Base-by-base conservation (phyloP, 805 yeast genomes). In the Candida gorgasii region DNA sequence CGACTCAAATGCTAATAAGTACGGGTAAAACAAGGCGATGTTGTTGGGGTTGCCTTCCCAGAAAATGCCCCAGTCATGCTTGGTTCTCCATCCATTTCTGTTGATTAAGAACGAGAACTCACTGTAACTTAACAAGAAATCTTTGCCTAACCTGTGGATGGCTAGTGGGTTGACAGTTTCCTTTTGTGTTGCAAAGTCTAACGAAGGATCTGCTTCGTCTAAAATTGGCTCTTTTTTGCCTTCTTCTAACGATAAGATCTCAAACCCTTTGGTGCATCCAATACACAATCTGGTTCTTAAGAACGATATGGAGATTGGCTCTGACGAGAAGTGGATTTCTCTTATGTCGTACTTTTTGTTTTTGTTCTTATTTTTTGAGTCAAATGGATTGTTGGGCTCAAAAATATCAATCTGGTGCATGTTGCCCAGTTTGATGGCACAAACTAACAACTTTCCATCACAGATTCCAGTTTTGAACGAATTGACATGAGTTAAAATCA, bases 131-230 rank as follows among this genome's bases (percentile, higher is more conserved):
- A 93, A 75, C 55, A 93, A 67, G 60, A 92, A 93, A 66, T 90
- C 93, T 42, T 84, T 81, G 45, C 92, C 93, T 44, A 93, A 81
- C 47, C 96, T 78, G 61, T 92, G 95, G 46, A 93, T 89, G 4
- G 95, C 89, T 62, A 89, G 78, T 14, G 99, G 99, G 55, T 87
- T 86, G 47, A 92, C 75, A 8, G 58, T 53, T 61, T 89, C 96
- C 46, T 85, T 73, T 46, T 80, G 86, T 44, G 81, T 87, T 11
- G 93, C 97, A 69, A 93, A 93, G 57, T 93, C 99, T 41, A 93
- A 73, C 14, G 97, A 89, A 0, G 98, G 95, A 58, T 93, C 99
- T 0, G 98, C 99, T n/a, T 96, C 97, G 66, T 93, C 98, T 54
- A 93, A 72, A 39, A 93, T 76, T 8, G 93, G 82, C 64, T 93